These are phyloP conservation scores for Daldinia sp. DNA, from an alignment of 2,329 filamentous ascomycete genomes.

Conservation along the genomic window DNA sequence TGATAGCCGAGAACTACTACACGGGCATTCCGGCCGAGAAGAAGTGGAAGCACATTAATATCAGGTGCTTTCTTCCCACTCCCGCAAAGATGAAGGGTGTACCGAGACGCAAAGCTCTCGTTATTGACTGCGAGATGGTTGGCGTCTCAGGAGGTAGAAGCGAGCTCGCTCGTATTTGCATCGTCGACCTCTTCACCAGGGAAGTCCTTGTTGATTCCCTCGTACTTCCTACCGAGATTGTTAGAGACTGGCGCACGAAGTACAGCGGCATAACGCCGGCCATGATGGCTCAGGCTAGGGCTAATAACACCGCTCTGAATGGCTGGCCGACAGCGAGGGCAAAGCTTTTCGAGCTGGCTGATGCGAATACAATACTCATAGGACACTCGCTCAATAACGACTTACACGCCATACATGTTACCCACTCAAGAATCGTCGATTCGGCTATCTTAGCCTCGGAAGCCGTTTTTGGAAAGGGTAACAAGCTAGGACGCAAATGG, in stretches of 20 bases:
- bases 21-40: conserved; percentile 5
- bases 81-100: background rate
- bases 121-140: conserved; percentile 64
- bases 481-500: conserved; percentile 47
- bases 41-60: conserved; percentile 12
- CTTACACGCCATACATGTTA: conserved; percentile 57
- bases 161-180: conserved; percentile 46
- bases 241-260: conserved; percentile 55
- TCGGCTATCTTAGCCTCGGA: conserved; percentile 56
- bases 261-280: conserved; percentile 55
- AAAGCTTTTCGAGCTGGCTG: conserved; percentile 57
- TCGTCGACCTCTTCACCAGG: conserved; percentile 60
- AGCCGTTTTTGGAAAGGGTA: conserved; percentile 47
- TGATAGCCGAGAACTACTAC: conserved; percentile 24
- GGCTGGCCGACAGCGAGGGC: conserved; percentile 59
- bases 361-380: conserved; percentile 60
- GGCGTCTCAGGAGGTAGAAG: conserved; percentile 42
- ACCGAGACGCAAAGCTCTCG: conserved; percentile 53
- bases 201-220: conserved; percentile 59
- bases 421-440: conserved; percentile 60
- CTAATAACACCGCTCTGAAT: conserved; percentile 50
- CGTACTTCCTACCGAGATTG: conserved; percentile 53
- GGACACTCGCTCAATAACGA: conserved; percentile 62
- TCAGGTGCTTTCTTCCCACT: conserved; percentile 13
- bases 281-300: conserved; percentile 51